phyloP scores from a whole-genome alignment of 306 rosid species.

The Nissolia schottii region DNA sequence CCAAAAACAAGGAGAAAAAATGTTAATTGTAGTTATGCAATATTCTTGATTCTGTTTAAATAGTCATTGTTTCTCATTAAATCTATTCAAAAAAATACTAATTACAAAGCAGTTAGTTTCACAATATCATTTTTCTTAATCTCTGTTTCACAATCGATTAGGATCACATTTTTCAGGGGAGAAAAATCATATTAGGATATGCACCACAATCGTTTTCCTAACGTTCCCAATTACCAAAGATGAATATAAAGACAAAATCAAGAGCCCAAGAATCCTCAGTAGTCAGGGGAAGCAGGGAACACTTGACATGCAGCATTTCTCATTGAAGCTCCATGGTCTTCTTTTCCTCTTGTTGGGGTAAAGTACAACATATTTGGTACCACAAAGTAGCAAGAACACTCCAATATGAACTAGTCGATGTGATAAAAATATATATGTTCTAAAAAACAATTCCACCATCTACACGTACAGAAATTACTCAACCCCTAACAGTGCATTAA shows the following conservation, averaged over 20 bases:
- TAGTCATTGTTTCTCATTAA: not conserved
- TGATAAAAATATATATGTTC: not conserved
- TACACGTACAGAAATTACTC: not conserved
- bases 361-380: conserved; percentile 8
- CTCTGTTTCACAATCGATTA: not conserved
- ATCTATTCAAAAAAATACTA: not conserved
- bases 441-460: not conserved
- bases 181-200: not conserved
- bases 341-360: not conserved
- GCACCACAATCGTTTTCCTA: not conserved
- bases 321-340: not conserved
- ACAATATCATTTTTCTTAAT: no score
- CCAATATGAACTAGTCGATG: not conserved
- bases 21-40: not conserved
- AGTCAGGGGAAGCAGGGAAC: not conserved
- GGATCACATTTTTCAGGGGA: not conserved
- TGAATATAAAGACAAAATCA: not conserved
- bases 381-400: not conserved
- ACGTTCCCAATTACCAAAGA: not conserved
- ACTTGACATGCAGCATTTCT: not conserved
- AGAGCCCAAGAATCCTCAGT: not conserved
- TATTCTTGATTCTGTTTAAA: not conserved
- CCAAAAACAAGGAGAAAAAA: not conserved
- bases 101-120: not conserved
- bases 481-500: not conserved